A percentile compares a stretch with the other conserved stretches of the same genome.
phyloP scores from a whole-genome alignment of 495 filamentous ascomycete species.

The Filosporella fistucella region DNA sequence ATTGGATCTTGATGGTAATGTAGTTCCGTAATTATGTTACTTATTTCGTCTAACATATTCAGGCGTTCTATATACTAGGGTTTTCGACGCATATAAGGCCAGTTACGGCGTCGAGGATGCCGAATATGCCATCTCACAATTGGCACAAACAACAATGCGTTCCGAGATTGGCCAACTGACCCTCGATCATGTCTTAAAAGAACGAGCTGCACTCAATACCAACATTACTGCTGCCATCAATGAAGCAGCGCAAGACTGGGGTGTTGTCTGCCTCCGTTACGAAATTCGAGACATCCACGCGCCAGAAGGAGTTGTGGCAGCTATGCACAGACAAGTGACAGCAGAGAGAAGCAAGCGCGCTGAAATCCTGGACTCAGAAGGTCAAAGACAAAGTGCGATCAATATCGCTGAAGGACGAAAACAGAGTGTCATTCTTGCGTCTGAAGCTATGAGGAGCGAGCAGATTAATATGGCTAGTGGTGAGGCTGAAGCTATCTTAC shows the following conservation, averaged over 20 bases:
- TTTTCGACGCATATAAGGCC: constrained; percentile 97
- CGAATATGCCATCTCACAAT: constrained; percentile 96
- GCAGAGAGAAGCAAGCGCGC: constrained; percentile 95
- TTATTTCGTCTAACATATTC: too few species aligned
- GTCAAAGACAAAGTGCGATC: constrained; percentile 93
- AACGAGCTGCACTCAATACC: constrained; percentile 89
- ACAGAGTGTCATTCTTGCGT: constrained; percentile 91
- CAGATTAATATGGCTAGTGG: constrained; percentile 87
- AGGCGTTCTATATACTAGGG: constrained; percentile 92
- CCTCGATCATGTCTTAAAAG: constrained; percentile 95
- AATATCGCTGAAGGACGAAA: constrained; percentile 98
- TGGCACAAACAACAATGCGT: constrained; percentile 98
- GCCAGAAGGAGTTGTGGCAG: constrained; percentile 83
- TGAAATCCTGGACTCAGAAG: constrained; percentile 94
- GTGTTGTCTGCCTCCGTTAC: constrained; percentile 91
- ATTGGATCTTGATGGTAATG: constrained; percentile 87
- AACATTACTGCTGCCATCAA: constrained; percentile 99
- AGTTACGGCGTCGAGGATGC: constrained; percentile 98
- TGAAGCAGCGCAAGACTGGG: constrained; percentile 94
- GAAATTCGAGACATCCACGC: constrained; percentile 99
- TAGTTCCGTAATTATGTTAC: too few species aligned
- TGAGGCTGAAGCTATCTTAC: constrained; percentile 87
- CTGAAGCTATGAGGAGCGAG: constrained; percentile 85
- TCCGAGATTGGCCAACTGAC: constrained; percentile 95
- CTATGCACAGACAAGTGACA: constrained; percentile 97